Conservation (phyloP, 2,329 filamentous ascomycete genomes). For the Nothopassalora personata region DNA sequence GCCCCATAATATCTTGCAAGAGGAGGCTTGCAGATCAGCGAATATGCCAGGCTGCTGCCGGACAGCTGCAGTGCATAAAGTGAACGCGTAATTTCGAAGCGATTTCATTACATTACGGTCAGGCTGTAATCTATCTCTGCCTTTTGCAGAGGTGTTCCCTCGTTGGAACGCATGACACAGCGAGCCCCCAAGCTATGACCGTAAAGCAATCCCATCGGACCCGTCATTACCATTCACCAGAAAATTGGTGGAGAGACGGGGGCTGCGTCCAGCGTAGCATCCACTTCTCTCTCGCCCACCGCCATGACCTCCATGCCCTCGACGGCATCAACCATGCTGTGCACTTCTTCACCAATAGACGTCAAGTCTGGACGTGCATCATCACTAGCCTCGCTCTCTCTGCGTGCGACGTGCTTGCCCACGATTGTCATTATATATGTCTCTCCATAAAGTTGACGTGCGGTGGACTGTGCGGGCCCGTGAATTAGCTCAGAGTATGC, state of each 20-base stretch:
- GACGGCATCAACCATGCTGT: neutral
- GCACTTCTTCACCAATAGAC: slow-evolving; percentile 3
- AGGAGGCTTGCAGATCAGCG: no score
- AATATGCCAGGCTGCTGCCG: neutral
- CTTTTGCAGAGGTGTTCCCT: neutral
- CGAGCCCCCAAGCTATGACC: neutral
- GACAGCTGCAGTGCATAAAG: neutral
- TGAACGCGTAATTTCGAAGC: neutral
- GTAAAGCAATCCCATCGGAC: neutral
- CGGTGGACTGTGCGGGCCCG: neutral
- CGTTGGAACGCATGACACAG: neutral
- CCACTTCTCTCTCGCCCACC: neutral
- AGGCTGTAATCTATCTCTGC: neutral
- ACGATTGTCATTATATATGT: slow-evolving; percentile 5
- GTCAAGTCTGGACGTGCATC: slow-evolving; percentile 7
- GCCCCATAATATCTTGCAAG: no score
- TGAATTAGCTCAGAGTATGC: neutral
- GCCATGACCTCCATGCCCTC: neutral
- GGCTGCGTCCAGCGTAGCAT: neutral
- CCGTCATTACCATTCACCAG: neutral
- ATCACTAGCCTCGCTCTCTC: slow-evolving; percentile 8
- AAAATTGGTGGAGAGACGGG: neutral
- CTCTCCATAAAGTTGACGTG: slow-evolving; percentile 3
- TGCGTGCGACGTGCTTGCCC: slow-evolving; percentile 6
- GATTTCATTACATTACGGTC: neutral